phyloP scores from a whole-genome alignment of 2,329 filamentous ascomycete genomes.

The Colletotrichum magnum region DNA sequence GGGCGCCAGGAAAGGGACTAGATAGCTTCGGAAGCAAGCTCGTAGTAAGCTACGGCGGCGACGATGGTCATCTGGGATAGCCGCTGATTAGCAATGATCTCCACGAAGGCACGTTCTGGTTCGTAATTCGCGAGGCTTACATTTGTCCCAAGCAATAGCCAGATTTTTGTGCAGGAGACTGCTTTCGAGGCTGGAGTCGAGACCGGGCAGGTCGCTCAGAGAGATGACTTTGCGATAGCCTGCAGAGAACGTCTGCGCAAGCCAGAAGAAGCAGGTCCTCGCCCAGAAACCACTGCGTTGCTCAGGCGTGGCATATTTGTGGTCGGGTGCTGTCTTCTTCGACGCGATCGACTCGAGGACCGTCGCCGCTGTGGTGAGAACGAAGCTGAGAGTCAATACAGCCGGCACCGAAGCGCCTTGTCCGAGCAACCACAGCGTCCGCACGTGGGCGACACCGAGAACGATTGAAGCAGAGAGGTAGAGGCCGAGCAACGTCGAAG shows the following conservation, averaged over 20 bases:
- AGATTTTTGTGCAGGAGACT: not conserved
- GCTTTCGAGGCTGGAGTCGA: conserved; percentile 17
- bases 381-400: not conserved
- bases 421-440: conserved; percentile 1
- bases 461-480: conserved; percentile 43
- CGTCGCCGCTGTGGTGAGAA: not conserved
- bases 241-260: conserved; percentile 7
- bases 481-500: conserved; percentile 45
- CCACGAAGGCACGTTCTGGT: not conserved
- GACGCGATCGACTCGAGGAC: conserved; percentile 5
- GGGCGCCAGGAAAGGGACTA: conserved; percentile 40
- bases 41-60: conserved; percentile 37
- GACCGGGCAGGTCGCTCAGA: conserved; percentile 12
- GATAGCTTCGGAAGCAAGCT: conserved; percentile 40
- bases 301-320: not conserved
- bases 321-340: not conserved
- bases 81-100: not conserved
- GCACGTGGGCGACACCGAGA: conserved; percentile 33
- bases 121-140: conserved; percentile 25
- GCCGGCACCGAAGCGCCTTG: not conserved
- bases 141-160: conserved; percentile 38
- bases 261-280: conserved; percentile 34
- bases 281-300: conserved; percentile 33
- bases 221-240: conserved; percentile 28
- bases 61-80: conserved; percentile 40